A percentile compares a stretch with the other conserved stretches of the same genome.
Evolutionary conservation across 495 filamentous ascomycete genomes (phyloP).

Genomic region (Tuber magnatum): DNA sequence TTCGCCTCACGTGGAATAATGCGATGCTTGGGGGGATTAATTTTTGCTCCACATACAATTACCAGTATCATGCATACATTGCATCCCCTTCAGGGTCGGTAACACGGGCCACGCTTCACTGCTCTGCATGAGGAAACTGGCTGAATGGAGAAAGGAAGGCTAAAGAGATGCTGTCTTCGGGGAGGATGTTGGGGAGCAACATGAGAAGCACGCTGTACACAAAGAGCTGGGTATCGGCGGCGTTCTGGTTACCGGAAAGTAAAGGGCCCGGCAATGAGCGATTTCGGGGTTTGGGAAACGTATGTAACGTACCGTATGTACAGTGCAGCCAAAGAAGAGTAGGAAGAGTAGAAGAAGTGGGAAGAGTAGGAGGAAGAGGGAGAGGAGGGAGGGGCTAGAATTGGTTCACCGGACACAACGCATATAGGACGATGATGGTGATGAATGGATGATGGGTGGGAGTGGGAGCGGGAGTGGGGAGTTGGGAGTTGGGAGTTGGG

Average conservation of each 20-base stretch:
- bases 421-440: constrained; percentile 5
- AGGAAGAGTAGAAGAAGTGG: neutral
- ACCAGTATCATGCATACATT: constrained; percentile 10
- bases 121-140: neutral
- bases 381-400: constrained; percentile 4
- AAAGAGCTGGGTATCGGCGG: constrained; percentile 20
- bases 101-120: neutral
- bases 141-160: constrained; percentile 6
- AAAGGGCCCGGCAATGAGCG: constrained; percentile 12
- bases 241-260: constrained; percentile 14
- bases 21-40: constrained; percentile 19
- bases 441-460: constrained; percentile 24
- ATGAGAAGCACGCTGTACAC: constrained; percentile 22
- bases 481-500: constrained; percentile 23
- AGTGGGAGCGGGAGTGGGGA: constrained; percentile 21
- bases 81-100: constrained; percentile 4
- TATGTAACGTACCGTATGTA: constrained; percentile 30
- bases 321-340: constrained; percentile 21
- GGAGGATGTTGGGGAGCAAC: constrained; percentile 12
- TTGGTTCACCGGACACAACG: constrained; percentile 1
- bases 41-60: constrained; percentile 14
- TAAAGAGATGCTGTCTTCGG: constrained; percentile 12
- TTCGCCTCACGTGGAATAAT: constrained; percentile 28
- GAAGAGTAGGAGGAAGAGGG: neutral
- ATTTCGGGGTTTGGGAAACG: constrained; percentile 35